phyloP scores from a whole-genome alignment of 108 stramenopile species.

The Stephanodiscus minutulus region DNA sequence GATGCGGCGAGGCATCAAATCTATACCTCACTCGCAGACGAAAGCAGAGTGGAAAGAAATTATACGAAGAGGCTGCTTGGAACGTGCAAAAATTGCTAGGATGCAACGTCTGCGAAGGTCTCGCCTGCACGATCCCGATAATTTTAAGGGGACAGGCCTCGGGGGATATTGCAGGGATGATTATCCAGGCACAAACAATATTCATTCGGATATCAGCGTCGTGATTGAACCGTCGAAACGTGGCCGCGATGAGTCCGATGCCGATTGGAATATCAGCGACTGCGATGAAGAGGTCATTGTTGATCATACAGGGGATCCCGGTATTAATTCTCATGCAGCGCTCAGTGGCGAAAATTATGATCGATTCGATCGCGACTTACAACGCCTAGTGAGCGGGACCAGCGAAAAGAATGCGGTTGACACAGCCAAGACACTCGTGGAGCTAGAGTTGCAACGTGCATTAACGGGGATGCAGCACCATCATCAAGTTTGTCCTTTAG shows the following conservation, averaged over 20 bases:
- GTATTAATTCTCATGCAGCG: too few species aligned
- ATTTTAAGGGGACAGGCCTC: not conserved
- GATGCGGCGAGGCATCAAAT: conserved; percentile 1
- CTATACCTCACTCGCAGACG: not conserved
- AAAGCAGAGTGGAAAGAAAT: conserved; percentile 11
- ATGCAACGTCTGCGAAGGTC: conserved; percentile 10
- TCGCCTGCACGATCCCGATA: not conserved
- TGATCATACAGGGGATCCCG: too few species aligned
- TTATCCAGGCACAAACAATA: not conserved
- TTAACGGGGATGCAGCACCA: conserved; percentile 20
- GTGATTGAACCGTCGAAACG: not conserved
- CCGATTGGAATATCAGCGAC: not conserved
- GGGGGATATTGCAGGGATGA: not conserved
- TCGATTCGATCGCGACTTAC: not conserved
- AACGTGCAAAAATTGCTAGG: conserved; percentile 25
- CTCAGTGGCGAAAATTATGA: not conserved
- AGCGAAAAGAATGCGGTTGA: conserved; percentile 16
- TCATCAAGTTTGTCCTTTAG: not conserved
- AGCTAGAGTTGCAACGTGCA: conserved; percentile 31
- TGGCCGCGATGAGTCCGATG: not conserved
- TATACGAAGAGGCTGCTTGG: conserved; percentile 18
- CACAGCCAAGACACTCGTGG: conserved; percentile 31
- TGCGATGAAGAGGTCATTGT: not conserved
- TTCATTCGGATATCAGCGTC: not conserved
- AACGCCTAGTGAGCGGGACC: not conserved